Base-by-base conservation (phyloP, 441 rosid species). In the Pelargonium myrrhifolium region DNA sequence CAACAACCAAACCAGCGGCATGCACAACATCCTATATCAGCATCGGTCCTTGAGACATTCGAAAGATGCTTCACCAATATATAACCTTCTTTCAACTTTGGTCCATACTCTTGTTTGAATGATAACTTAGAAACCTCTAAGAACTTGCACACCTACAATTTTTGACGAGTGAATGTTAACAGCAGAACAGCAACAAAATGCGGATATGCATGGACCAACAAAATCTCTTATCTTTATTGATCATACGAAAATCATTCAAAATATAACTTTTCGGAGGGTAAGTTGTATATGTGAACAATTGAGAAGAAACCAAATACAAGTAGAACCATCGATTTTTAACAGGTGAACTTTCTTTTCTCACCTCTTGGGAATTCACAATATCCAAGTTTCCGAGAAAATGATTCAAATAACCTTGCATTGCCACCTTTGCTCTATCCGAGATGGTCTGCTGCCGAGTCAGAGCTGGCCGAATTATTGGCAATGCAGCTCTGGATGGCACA, bases 401-500 rank as follows among this genome's bases (percentile, higher is more conserved):
- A 78, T 92, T 93, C 75, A 95, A 73, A 75, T 95, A 95, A 71
- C 86, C 90, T 71, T 95, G 98, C 99, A 95, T 95, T 61, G 99
- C 97, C 75, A 82, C 87, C 84, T 92, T 95, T 39, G 96, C 96
- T 78, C 90, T 84, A 53, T 85, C 96, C 0, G 99, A 86, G 75
- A 95, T 85, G 2, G 99, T 87, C 74, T 89, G 85, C 74, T 92
- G 99, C 80, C 97, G 87, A 69, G 95, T 92, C 70, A 95, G 72
- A 22, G 89, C 87, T 20, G 99, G 99, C 66, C 97, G 94, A 72
- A 95, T 86, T 70, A 95, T 89, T 35, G 96, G 92, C 74, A 95
- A 80, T 74, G 96, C 99, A 77, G 99, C 99, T 66, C 84, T 92
- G 51, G 99, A 90, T 15, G 99, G 99, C 85, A 95, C 96, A 86